A percentile compares a stretch with the other conserved stretches of the same genome.
Evolutionary conservation across 345 rosid genomes (phyloP).

Genomic region (Populus davidiana): DNA sequence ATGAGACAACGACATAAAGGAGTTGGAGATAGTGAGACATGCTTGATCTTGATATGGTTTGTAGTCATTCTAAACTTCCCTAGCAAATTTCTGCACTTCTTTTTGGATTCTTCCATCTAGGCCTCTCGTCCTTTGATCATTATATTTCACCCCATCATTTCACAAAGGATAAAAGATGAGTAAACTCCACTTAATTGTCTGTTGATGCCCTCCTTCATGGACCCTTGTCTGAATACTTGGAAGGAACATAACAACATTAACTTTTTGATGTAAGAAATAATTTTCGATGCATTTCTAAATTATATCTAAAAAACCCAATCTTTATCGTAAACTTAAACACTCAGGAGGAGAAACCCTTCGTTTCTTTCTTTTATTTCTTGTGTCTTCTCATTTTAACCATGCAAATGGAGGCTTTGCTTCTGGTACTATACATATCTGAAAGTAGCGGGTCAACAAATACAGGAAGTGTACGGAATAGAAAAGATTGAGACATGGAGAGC

Average conservation of each 20-base stretch:
- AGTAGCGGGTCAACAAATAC: neutral
- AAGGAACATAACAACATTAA: neutral
- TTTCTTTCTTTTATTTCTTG: neutral
- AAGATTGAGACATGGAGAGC: too few relatives aligned
- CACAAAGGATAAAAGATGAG: neutral
- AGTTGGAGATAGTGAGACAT: constrained; percentile 26
- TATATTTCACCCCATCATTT: neutral
- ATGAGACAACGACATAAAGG: constrained; percentile 23
- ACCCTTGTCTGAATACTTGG: neutral
- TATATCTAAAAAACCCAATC: too few relatives aligned
- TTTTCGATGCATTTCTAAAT: too few relatives aligned
- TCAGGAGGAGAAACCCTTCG: too few relatives aligned
- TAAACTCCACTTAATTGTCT: neutral
- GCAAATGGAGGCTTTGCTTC: neutral
- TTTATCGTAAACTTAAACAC: too few relatives aligned
- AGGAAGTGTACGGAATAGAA: neutral
- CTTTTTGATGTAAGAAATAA: too few relatives aligned
- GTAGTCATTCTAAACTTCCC: constrained; percentile 8
- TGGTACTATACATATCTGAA: neutral
- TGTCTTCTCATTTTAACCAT: neutral
- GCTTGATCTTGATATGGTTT: constrained; percentile 11
- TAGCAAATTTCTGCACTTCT: constrained; percentile 14
- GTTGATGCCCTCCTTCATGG: neutral
- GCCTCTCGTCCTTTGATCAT: constrained; percentile 4
- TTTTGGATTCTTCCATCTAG: constrained; percentile 40